Evolutionary conservation across 257 asterid species (phyloP).

Genomic region (Solanum lignicaule): DNA sequence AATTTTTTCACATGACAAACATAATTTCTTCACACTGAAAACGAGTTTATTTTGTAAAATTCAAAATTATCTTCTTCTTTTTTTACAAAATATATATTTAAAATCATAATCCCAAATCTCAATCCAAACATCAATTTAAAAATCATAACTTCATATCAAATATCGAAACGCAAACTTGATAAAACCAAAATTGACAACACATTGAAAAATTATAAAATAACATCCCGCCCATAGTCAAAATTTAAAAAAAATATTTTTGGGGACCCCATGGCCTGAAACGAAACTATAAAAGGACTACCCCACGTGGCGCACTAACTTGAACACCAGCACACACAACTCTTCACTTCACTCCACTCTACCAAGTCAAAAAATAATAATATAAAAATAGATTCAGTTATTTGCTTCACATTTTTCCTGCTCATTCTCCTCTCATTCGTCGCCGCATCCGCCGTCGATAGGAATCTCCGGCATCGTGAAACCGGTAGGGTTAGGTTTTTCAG

Average conservation of each 20-base stretch:
- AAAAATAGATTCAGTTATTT: conserved; percentile 14
- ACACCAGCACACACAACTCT: not conserved
- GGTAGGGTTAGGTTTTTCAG: not conserved
- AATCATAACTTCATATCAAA: not conserved
- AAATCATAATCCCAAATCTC: not conserved
- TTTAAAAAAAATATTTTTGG: not conserved
- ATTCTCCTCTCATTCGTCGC: not conserved
- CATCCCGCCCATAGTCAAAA: conserved; percentile 15
- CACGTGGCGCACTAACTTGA: conserved; percentile 14
- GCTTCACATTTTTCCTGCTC: not conserved
- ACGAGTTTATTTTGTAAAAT: too few relatives aligned
- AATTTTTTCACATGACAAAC: too few relatives aligned
- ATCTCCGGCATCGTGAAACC: not conserved
- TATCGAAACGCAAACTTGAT: too few relatives aligned
- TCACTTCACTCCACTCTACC: not conserved
- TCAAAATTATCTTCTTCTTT: too few relatives aligned
- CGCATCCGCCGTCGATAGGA: not conserved
- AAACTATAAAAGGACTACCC: not conserved
- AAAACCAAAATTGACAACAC: not conserved
- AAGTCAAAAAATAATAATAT: not conserved
- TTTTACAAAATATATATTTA: too few relatives aligned
- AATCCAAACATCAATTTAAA: not conserved
- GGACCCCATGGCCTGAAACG: not conserved
- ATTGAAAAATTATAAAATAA: not conserved
- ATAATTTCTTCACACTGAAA: too few relatives aligned